A percentile compares a stretch with the other conserved stretches of the same genome.
phyloP scores from a whole-genome alignment of 768 basidiomycete genomes.

The Amanita pseudoporphyria region DNA sequence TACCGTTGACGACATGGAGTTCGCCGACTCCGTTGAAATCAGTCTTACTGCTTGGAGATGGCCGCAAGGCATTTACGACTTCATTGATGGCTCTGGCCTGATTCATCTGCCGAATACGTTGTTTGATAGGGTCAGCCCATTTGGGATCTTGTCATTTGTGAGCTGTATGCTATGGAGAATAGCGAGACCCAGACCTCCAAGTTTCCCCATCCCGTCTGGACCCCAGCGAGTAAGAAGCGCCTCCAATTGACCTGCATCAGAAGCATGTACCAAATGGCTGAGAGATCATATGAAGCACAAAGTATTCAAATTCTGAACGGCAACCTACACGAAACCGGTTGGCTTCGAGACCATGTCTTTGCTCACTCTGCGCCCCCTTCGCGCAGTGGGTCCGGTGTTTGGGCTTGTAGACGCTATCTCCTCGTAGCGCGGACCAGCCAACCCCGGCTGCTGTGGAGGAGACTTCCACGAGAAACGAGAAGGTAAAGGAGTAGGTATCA shows the following conservation, averaged over 20 bases:
- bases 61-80: slow-evolving; percentile 62
- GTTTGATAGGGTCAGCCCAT: slow-evolving; percentile 86
- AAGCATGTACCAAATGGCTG: slow-evolving; percentile 87
- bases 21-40: slow-evolving; percentile 38
- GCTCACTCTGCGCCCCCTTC: slow-evolving; percentile 60
- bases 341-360: slow-evolving; percentile 88
- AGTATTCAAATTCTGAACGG: background rate
- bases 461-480: slow-evolving; percentile 55
- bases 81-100: slow-evolving; percentile 70
- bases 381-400: slow-evolving; percentile 25
- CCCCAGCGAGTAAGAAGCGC: slow-evolving; percentile 84
- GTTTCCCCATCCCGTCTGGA: slow-evolving; percentile 79
- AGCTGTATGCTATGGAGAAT: slow-evolving; percentile 8
- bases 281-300: slow-evolving; percentile 14
- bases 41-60: slow-evolving; percentile 34
- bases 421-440: slow-evolving; percentile 67
- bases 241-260: slow-evolving; percentile 82
- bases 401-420: slow-evolving; percentile 28
- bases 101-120: slow-evolving; percentile 53
- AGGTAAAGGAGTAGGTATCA: slow-evolving; percentile 66
- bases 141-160: slow-evolving; percentile 50
- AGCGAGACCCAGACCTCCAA: slow-evolving; percentile 53
- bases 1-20: slow-evolving; percentile 74
- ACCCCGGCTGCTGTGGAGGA: slow-evolving; percentile 28
- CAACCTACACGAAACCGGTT: slow-evolving; percentile 72